phyloP scores from a whole-genome alignment of 2,329 filamentous ascomycete genomes.

The Botryotinia narcissicola region DNA sequence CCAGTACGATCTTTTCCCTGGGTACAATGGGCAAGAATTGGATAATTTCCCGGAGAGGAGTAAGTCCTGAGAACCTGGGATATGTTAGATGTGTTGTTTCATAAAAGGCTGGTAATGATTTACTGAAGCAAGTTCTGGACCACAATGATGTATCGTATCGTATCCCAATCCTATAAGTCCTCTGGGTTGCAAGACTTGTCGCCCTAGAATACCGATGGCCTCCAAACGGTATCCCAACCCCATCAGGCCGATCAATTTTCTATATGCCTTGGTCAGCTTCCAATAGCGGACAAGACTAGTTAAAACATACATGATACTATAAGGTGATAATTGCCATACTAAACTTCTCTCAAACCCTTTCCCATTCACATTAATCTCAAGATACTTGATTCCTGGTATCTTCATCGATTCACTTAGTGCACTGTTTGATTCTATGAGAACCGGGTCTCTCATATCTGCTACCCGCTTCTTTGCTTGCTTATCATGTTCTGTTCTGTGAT shows the following conservation, averaged over 20 bases:
- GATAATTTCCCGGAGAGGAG: slow-evolving; percentile 51
- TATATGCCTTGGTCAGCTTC: slow-evolving; percentile 28
- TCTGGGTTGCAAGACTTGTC: slow-evolving; percentile 67
- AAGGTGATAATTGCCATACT: slow-evolving; percentile 65
- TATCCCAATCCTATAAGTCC: slow-evolving; percentile 69
- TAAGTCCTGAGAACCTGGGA: slow-evolving; percentile 49
- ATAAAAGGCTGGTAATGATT: neutral
- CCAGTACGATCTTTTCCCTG: slow-evolving; percentile 87
- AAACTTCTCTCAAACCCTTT: slow-evolving; percentile 65
- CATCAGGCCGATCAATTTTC: slow-evolving; percentile 62
- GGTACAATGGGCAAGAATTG: slow-evolving; percentile 76
- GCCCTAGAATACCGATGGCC: slow-evolving; percentile 67
- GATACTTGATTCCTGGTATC: slow-evolving; percentile 63
- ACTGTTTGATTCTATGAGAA: slow-evolving; percentile 49
- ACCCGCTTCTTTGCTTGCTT: slow-evolving; percentile 63
- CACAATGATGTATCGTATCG: slow-evolving; percentile 67
- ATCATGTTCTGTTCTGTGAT: slow-evolving; percentile 67
- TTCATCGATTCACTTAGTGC: slow-evolving; percentile 54
- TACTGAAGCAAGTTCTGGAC: slow-evolving; percentile 32
- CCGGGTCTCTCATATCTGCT: slow-evolving; percentile 45
- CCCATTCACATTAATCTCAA: slow-evolving; percentile 72
- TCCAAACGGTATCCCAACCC: slow-evolving; percentile 64
- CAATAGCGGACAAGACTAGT: neutral
- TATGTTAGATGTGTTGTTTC: neutral
- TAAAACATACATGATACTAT: slow-evolving; percentile 55